phyloP scores from a whole-genome alignment of 2,329 filamentous ascomycete species.

The Emmonsiellopsis sp. region DNA sequence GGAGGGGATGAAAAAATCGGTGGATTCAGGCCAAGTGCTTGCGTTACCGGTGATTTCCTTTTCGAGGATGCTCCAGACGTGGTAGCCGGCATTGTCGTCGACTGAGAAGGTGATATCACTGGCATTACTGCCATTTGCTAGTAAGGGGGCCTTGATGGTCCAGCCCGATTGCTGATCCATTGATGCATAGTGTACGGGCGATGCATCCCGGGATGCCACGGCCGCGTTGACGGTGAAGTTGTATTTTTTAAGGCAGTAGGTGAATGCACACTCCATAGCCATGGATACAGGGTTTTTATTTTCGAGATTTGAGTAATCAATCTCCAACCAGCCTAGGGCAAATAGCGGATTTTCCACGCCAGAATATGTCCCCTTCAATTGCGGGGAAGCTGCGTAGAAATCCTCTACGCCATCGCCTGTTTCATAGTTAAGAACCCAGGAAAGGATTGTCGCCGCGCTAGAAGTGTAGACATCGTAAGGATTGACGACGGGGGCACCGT shows the following conservation, averaged over 20 bases:
- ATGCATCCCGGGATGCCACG: background rate
- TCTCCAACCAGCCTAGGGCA: background rate
- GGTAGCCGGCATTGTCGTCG: background rate
- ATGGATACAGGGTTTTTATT: background rate
- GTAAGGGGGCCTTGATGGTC: background rate
- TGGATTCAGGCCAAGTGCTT: background rate
- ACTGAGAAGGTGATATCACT: background rate
- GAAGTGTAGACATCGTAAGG: background rate
- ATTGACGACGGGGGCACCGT: background rate
- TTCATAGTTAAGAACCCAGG: background rate
- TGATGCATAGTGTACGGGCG: background rate
- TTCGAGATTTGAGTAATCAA: background rate
- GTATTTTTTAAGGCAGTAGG: background rate
- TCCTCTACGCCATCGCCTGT: background rate
- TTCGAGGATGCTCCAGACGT: background rate
- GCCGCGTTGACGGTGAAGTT: background rate
- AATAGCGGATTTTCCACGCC: background rate
- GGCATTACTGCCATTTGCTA: background rate
- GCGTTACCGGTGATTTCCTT: background rate
- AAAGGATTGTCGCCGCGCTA: background rate
- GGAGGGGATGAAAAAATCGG: background rate
- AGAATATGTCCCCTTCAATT: background rate
- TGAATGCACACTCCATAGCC: background rate
- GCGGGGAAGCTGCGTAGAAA: background rate
- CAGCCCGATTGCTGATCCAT: background rate